These are phyloP conservation scores for Acanthamoeba culbertsoni DNA, from an alignment of 208 protist species.

Conservation along the genomic window DNA sequence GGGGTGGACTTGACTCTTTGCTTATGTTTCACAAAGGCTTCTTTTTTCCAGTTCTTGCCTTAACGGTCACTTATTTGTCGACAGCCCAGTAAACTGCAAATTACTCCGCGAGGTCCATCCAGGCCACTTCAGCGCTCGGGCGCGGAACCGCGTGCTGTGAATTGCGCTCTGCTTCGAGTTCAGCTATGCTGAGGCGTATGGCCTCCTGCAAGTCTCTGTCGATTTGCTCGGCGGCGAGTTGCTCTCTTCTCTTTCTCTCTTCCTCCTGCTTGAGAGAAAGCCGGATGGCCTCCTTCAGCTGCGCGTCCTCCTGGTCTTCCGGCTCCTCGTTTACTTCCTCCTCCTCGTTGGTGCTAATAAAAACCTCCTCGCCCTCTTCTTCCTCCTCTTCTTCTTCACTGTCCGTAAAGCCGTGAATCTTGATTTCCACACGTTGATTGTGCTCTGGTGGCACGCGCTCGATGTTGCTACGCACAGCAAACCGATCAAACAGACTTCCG, in stretches of 20 bases:
- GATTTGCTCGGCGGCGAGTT: background rate
- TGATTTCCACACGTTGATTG: background rate
- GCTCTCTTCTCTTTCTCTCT: background rate
- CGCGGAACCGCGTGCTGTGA: no score
- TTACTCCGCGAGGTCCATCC: no score
- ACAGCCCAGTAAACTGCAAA: no score
- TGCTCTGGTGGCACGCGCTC: no score
- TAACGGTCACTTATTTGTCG: no score
- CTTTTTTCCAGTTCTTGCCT: no score
- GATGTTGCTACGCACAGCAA: background rate
- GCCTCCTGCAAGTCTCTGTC: background rate
- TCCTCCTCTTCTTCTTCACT: background rate
- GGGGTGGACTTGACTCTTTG: no score
- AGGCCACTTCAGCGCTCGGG: background rate
- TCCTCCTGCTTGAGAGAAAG: background rate
- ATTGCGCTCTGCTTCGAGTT: background rate
- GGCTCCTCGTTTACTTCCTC: background rate
- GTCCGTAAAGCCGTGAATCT: background rate
- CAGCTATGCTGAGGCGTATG: background rate
- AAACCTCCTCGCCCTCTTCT: no score
- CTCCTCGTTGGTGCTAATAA: background rate
- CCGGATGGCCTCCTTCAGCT: no score
- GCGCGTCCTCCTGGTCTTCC: background rate
- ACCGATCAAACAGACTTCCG: no score
- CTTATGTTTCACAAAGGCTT: no score